Base-by-base conservation (phyloP, 768 basidiomycete genomes). In the Auriscalpium microsporum region DNA sequence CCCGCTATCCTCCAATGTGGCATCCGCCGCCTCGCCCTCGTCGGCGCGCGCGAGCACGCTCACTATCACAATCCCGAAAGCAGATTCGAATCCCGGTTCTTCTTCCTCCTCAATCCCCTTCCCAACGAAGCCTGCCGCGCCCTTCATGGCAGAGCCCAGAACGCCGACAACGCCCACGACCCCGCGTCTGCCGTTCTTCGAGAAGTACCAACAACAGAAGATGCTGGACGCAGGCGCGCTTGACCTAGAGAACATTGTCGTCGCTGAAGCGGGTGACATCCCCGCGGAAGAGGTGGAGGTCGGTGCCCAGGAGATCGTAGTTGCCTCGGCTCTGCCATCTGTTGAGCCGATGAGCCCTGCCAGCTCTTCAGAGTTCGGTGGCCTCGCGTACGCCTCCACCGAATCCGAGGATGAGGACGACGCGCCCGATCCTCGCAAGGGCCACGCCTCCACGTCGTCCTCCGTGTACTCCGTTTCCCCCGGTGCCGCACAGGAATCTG, bases 141-240 rank as follows among this genome's bases (percentile, higher is more conserved):
- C 64, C 4, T 58, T 52, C 23, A 21, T 58, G 46, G 62, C 66
- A 23, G 53, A 54, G 28, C 61, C 61, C 11, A 44, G 47, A 38
- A 62, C 61, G 16, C 61, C 61, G 35, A 62, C 56, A 16, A 56
- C 60, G 17, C 60, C 57, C 23, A 52, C 34, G 13, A 33, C 10
- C 13, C 50, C 28, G 33, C 21, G 73, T 5, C 68, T 84, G 57
- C 78, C 80, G 9, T 79, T 86, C 65, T 78, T 85, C 58, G 82
- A 84, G 54, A 78, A 78, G 60, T 73, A 77, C 63, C 78, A 76
- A 66, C 56, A 68, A 64, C 57, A 65, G 49, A 58, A 64, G 44
- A 57, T 64, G 17, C 54, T 58, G 52, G 48, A 57, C 13, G 11
- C 19, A 46, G 55, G 33, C 52, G 45, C 56, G 17, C 53, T 44